Evolutionary conservation across 2,329 filamentous ascomycete genomes (phyloP).

Genomic region (Xylariales sp.): DNA sequence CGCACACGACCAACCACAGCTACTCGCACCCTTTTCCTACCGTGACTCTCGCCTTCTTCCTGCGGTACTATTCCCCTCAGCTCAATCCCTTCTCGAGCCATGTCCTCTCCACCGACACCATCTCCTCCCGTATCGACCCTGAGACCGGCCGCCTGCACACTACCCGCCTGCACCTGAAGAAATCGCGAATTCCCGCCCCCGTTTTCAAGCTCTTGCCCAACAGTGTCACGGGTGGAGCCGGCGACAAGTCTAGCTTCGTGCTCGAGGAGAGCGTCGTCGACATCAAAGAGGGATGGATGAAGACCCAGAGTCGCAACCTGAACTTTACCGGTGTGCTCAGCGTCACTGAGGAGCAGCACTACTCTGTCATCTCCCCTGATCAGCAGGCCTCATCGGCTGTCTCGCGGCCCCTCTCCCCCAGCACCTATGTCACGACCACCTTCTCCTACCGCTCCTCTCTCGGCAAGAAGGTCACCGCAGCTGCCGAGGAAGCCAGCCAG

Average conservation of each 20-base stretch:
- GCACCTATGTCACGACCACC: conserved; percentile 67
- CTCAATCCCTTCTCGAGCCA: conserved; percentile 77
- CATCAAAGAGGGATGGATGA: conserved; percentile 77
- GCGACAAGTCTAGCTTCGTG: conserved; percentile 73
- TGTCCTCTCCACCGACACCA: conserved; percentile 79
- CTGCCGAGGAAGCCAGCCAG: conserved; percentile 28
- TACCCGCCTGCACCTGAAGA: conserved; percentile 76
- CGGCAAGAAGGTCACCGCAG: conserved; percentile 47
- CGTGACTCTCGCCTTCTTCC: conserved; percentile 84
- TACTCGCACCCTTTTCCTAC: conserved; percentile 81
- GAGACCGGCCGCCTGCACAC: conserved; percentile 72
- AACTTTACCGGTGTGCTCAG: conserved; percentile 79
- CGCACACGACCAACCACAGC: conserved; percentile 62
- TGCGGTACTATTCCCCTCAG: conserved; percentile 70
- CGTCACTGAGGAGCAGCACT: conserved; percentile 72
- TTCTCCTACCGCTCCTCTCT: conserved; percentile 70
- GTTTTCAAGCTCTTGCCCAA: conserved; percentile 72
- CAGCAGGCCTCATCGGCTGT: conserved; percentile 13
- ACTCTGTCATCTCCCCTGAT: conserved; percentile 39
- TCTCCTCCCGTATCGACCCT: conserved; percentile 68
- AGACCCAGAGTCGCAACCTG: conserved; percentile 74
- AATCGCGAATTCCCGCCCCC: conserved; percentile 70
- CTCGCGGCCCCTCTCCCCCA: conserved; percentile 21
- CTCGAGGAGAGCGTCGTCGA: conserved; percentile 77
- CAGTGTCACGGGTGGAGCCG: conserved; percentile 61